Base-by-base conservation (phyloP, 192 early-diverging fungal genomes). In the Kickxella alabastrina region DNA sequence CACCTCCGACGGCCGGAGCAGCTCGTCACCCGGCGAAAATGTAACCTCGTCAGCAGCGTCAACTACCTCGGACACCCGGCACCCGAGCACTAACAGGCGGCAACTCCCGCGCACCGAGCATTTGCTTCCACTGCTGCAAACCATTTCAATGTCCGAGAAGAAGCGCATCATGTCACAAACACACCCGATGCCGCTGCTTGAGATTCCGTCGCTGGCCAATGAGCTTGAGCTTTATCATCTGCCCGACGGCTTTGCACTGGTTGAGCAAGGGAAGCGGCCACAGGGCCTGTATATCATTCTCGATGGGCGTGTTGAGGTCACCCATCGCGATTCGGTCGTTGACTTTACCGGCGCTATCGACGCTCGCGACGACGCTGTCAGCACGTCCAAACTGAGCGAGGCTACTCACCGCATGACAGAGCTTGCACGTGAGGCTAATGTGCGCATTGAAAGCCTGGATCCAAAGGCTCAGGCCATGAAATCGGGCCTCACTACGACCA, bases 231-330 rank as follows among this genome's bases (percentile, higher is more conserved):
- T 92, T 34, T 74, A 86, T 50, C 88, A 83, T 52, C 82, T 85
- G 44, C 85, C 86, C 5, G 82, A 85, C 42, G 91, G 85, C 15
- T 78, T 82, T 10, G 66, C 73, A 3, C 66, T 99, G 13, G 80
- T 93, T 18, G 77, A 85, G 38, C 90, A 95, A 73, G 91, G 93
- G 3, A 86, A 93, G 65, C 80, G 88, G 8, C 81, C 82, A 19
- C 71, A 80, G 10, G 97, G 97, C 3, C 56, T 99, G 22, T 97
- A 87, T 56, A 90, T 97, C 63, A 85, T 97, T 4, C 84, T 99
- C 61, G 92, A 96, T 62, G 97, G 97, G 18, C 65, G 83, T 12
- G 57, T 99, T 17, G 87, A 91, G 22, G 59, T 75, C n/a, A 62
- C 57, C 0, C 75, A 62, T 38, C 38, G 64, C 9, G 68, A 67